These are phyloP conservation scores for Penicillium malachiteum DNA, from an alignment of 495 filamentous ascomycete genomes.

Conservation along the genomic window DNA sequence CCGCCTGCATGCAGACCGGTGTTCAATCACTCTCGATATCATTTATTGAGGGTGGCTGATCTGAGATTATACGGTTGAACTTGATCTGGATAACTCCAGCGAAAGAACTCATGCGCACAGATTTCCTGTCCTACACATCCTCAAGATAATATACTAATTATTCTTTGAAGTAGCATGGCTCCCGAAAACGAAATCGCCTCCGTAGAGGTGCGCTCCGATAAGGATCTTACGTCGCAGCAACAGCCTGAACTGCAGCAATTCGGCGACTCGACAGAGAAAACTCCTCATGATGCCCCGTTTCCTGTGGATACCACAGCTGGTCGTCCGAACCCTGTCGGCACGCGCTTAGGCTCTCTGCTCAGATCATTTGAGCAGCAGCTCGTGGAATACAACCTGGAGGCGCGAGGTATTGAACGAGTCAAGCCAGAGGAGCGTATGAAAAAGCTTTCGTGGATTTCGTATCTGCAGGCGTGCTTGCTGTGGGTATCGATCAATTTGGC, in stretches of 20 bases:
- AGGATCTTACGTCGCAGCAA: conserved; percentile 15
- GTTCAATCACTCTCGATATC: conserved; percentile 31
- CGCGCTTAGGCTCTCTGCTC: conserved; percentile 34
- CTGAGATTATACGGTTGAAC: conserved; percentile 63
- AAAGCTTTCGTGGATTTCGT: conserved; percentile 52
- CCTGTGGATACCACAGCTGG: conserved; percentile 3
- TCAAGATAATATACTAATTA: conserved; percentile 22
- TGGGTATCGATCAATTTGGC: conserved; percentile 79
- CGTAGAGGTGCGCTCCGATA: conserved; percentile 29
- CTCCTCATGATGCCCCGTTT: conserved; percentile 15
- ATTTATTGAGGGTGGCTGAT: conserved; percentile 29
- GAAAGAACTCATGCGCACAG: conserved; percentile 57
- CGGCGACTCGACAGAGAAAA: conserved; percentile 4
- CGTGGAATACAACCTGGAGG: conserved; percentile 60
- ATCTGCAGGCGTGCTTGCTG: conserved; percentile 62
- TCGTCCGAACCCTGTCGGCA: conserved; percentile 21
- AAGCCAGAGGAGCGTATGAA: conserved; percentile 57
- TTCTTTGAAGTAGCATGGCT: conserved; percentile 32
- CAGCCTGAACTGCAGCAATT: conserved; percentile 9
- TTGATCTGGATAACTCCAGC: conserved; percentile 64
- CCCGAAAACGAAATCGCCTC: conserved; percentile 30
- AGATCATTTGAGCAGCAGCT: conserved; percentile 43
- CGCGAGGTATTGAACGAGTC: conserved; percentile 73
- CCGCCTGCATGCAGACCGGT: conserved; percentile 51
- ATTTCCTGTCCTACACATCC: background rate